Evolutionary conservation across 2,329 filamentous ascomycete genomes (phyloP).

Genomic region (Verticillium alfalfae): DNA sequence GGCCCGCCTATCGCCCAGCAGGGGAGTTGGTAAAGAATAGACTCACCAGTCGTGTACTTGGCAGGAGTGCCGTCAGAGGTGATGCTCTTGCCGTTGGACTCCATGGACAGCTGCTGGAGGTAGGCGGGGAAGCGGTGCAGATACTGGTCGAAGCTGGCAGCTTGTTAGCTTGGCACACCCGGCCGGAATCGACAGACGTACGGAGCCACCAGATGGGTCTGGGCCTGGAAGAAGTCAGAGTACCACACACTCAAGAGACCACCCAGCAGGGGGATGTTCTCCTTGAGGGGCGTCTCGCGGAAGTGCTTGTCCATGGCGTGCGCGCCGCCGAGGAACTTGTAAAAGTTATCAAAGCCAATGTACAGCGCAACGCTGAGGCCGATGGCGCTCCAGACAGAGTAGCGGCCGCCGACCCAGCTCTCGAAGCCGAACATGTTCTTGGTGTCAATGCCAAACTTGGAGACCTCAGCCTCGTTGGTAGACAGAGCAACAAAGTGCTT

Average conservation of each 20-base stretch:
- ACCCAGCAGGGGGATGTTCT: constrained; percentile 92
- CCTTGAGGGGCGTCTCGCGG: constrained; percentile 77
- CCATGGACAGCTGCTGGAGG: constrained; percentile 98
- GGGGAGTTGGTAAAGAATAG: background rate
- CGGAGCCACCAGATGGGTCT: constrained; percentile 96
- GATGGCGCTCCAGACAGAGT: constrained; percentile 99
- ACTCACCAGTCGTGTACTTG: constrained; percentile 83
- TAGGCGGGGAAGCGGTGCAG: constrained; percentile 98
- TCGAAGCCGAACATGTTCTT: constrained; percentile 99
- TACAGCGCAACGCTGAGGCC: constrained; percentile 91
- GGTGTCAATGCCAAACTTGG: constrained; percentile 97
- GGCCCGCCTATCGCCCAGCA: background rate
- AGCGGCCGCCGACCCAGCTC: constrained; percentile 96
- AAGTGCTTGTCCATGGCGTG: constrained; percentile 99
- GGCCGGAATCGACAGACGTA: constrained; percentile 39
- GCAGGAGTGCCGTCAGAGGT: constrained; percentile 83
- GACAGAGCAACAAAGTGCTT: constrained; percentile 99
- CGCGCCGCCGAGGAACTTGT: constrained; percentile 88
- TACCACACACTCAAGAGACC: constrained; percentile 97
- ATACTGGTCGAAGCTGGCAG: constrained; percentile 86
- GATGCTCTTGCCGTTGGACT: constrained; percentile 97
- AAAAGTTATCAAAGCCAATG: constrained; percentile 96
- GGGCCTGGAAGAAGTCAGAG: constrained; percentile 96
- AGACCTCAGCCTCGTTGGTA: constrained; percentile 90
- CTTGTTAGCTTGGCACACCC: background rate